Evolutionary conservation across 139 green algal species (phyloP).

Genomic region (Pleodorina starrii): DNA sequence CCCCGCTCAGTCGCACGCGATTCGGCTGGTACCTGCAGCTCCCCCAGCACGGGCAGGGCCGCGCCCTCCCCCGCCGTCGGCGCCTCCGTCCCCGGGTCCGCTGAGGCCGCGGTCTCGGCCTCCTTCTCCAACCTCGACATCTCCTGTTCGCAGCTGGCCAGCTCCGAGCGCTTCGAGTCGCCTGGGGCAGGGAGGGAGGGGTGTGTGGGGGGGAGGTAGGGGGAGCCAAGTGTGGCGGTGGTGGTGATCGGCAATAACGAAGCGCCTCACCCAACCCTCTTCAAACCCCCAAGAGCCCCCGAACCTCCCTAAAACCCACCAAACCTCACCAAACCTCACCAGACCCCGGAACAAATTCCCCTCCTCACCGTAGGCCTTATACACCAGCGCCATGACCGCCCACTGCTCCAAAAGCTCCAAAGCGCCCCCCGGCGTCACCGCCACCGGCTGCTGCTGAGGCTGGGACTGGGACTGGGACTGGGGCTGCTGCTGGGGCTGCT

Average conservation of each 20-base stretch:
- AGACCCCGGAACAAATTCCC: too few relatives aligned
- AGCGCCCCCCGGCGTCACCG: too few relatives aligned
- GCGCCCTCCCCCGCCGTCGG: background rate
- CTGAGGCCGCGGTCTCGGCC: background rate
- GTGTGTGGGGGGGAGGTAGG: background rate
- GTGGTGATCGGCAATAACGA: too few relatives aligned
- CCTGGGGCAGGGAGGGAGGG: background rate
- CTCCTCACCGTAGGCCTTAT: conserved; percentile 31
- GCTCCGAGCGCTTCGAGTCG: conserved; percentile 24
- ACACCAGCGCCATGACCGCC: conserved; percentile 41
- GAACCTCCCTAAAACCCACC: too few relatives aligned
- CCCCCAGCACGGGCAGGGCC: background rate
- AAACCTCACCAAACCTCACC: too few relatives aligned
- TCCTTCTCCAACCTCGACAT: conserved; percentile 26
- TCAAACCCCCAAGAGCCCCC: too few relatives aligned
- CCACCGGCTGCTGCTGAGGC: too few relatives aligned
- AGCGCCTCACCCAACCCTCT: too few relatives aligned
- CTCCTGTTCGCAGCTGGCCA: conserved; percentile 43
- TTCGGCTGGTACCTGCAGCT: conserved; percentile 47
- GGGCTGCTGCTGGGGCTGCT: too few relatives aligned
- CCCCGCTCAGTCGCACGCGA: too few relatives aligned
- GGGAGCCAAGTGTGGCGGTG: background rate
- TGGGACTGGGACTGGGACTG: too few relatives aligned
- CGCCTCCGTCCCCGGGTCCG: background rate
- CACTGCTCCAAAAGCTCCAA: conserved; percentile 44